Conservation (phyloP, 257 asterid genomes). For the Solanum chiquidenum region DNA sequence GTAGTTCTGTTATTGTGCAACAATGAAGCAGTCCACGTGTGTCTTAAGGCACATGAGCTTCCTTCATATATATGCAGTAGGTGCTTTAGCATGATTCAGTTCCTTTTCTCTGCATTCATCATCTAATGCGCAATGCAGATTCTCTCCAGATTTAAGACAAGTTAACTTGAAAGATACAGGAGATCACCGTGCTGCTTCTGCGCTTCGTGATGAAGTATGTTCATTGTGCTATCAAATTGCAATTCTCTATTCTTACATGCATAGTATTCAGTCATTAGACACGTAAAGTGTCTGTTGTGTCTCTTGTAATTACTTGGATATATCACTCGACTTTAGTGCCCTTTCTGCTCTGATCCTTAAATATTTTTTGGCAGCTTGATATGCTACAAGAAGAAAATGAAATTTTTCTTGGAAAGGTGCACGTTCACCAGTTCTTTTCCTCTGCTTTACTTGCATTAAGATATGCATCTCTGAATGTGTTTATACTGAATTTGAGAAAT, state of each 20-base stretch:
- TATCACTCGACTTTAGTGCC: not conserved
- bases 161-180: conserved; percentile 46
- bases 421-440: not conserved
- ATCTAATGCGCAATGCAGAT: conserved; percentile 40
- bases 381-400: conserved; percentile 96
- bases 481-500: conserved; percentile 8
- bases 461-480: not conserved
- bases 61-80: not conserved
- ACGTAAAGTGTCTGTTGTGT: not conserved
- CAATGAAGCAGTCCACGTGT: not conserved
- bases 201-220: conserved; percentile 77
- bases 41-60: not conserved
- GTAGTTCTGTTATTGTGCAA: not conserved
- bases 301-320: not conserved
- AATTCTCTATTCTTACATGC: conserved; percentile 5
- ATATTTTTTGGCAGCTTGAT: conserved; percentile 54
- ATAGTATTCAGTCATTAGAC: not conserved
- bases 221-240: not conserved
- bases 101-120: conserved; percentile 4
- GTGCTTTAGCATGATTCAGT: not conserved
- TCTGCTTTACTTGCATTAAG: not conserved
- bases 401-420: conserved; percentile 66
- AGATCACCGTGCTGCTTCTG: conserved; percentile 68
- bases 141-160: conserved; percentile 60
- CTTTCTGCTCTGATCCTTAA: conserved; percentile 20